A percentile compares a stretch with the other conserved stretches of the same genome.
These are phyloP conservation scores for Thelonectria discophora DNA, from an alignment of 2,329 filamentous ascomycete genomes.

Conservation along the genomic window DNA sequence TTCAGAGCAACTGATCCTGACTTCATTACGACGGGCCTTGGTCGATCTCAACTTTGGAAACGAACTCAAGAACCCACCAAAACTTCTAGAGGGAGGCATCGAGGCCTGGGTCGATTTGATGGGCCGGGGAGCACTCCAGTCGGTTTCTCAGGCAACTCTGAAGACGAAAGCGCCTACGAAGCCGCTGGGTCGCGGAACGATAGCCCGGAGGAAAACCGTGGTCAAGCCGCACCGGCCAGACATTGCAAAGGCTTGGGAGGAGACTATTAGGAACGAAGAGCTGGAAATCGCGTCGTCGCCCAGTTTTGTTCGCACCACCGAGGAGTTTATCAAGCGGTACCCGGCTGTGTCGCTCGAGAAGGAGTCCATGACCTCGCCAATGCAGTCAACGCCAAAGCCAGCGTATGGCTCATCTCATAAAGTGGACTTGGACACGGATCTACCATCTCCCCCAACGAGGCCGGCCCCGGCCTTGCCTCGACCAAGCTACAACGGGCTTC, in stretches of 20 bases:
- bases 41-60: constrained; percentile 85
- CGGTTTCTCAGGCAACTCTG: constrained; percentile 48
- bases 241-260: constrained; percentile 83
- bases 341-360: constrained; percentile 73
- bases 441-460: constrained; percentile 68
- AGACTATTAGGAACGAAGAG: constrained; percentile 74
- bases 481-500: constrained; percentile 82
- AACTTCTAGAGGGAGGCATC: constrained; percentile 82
- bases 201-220: constrained; percentile 55
- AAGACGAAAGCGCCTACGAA: constrained; percentile 28
- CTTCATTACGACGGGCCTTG: constrained; percentile 80
- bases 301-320: constrained; percentile 73
- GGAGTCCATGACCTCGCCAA: constrained; percentile 66
- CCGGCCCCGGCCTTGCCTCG: constrained; percentile 74
- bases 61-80: constrained; percentile 75
- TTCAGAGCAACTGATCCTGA: constrained; percentile 64
- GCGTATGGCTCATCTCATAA: constrained; percentile 45
- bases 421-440: constrained; percentile 56
- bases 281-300: constrained; percentile 58
- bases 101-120: constrained; percentile 88
- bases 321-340: constrained; percentile 85
- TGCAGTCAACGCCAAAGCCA: constrained; percentile 36
- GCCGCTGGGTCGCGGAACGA: constrained; percentile 47
- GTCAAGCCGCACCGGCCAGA: constrained; percentile 78
- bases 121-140: constrained; percentile 70